A percentile compares a stretch with the other conserved stretches of the same genome.
These are phyloP conservation scores for Pleurotus giganteus DNA, from an alignment of 768 basidiomycete species.

Conservation along the genomic window DNA sequence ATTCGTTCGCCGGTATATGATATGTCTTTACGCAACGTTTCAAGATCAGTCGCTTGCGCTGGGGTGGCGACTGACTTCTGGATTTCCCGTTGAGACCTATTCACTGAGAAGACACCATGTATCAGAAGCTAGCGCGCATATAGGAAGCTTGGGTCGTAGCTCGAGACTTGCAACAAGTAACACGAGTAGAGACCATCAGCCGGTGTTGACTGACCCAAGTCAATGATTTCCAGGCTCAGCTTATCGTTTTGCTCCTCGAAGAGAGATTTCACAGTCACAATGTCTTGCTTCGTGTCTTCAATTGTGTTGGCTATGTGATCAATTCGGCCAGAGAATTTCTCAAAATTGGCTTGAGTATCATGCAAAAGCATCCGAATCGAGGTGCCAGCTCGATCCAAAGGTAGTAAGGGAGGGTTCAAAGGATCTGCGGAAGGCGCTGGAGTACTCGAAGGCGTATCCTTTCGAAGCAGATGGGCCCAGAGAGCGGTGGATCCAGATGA, in stretches of 20 bases:
- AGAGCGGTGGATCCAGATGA: constrained; percentile 34
- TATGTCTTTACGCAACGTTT: constrained; percentile 39
- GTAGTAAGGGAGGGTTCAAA: constrained; percentile 41
- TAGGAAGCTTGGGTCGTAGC: constrained; percentile 9
- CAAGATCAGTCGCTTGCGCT: constrained; percentile 43
- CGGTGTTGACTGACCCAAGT: constrained; percentile 44
- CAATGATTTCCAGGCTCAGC: constrained; percentile 51
- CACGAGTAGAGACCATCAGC: constrained; percentile 13
- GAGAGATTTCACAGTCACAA: constrained; percentile 50
- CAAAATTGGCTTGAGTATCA: constrained; percentile 70
- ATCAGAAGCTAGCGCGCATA: neutral
- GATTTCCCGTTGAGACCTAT: constrained; percentile 60
- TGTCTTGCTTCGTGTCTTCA: constrained; percentile 51
- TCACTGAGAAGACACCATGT: constrained; percentile 52
- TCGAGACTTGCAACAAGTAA: constrained; percentile 6
- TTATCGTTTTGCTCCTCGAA: constrained; percentile 61
- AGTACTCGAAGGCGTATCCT: constrained; percentile 30
- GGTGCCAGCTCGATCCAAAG: constrained; percentile 64
- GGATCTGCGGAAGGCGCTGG: constrained; percentile 19
- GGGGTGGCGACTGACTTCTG: constrained; percentile 58
- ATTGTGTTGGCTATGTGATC: constrained; percentile 50
- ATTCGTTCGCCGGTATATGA: constrained; percentile 30
- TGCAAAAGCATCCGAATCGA: constrained; percentile 72
- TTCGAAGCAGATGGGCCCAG: constrained; percentile 60
- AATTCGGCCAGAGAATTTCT: constrained; percentile 60